Base-by-base conservation (phyloP, 805 yeast species). In the Yamadazyma takamatsuzukensis region DNA sequence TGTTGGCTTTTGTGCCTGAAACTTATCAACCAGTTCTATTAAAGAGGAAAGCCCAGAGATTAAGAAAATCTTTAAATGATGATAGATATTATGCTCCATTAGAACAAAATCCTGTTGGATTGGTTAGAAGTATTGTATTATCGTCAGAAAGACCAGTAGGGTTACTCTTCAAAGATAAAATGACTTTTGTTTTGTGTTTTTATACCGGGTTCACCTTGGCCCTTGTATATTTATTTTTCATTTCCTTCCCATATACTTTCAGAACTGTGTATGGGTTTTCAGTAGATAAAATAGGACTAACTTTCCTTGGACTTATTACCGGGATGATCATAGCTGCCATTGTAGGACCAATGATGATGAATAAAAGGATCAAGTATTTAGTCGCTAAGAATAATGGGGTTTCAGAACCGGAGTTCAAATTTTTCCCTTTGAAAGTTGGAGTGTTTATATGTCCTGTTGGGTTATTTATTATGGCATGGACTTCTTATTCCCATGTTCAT, bases 381-480 rank as follows among this genome's bases (percentile, higher is more conserved):
- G 34, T 59, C 21, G 70, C 63, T 1, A 49, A 18, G 13, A 61
- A 63, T 32, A 56, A 59, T n/a, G 74, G 75, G 5, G 52, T 50
- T 13, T 59, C 72, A 0, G 72, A 78, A 12, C 94, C 95, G 0
- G 95, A 87, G 54, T 78, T 76, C n/a, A 74, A 95, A 53, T 65
- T 86, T 32, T 73, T 77, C 18, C 77, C 86, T 21, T 70, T 85
- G 75, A 70, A 83, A 53, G 55, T 68, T 22, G 87, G 93, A 19
- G 80, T 79, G 12, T 46, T 83, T 33, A 51, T 71, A 4, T 83
- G 84, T 61, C 85, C 95, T 16, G 61, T 78, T 28, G 95, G 95
- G 26, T 61, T 87, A 41, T 67, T 86, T 43, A 81, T 93, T 84
- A 70, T 87, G 55, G 74, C 81, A 33, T 87, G 95, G 95, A 68